These are phyloP conservation scores for Didymellaceae sp. DNA, from an alignment of 2,329 filamentous ascomycete genomes.

Conservation along the genomic window DNA sequence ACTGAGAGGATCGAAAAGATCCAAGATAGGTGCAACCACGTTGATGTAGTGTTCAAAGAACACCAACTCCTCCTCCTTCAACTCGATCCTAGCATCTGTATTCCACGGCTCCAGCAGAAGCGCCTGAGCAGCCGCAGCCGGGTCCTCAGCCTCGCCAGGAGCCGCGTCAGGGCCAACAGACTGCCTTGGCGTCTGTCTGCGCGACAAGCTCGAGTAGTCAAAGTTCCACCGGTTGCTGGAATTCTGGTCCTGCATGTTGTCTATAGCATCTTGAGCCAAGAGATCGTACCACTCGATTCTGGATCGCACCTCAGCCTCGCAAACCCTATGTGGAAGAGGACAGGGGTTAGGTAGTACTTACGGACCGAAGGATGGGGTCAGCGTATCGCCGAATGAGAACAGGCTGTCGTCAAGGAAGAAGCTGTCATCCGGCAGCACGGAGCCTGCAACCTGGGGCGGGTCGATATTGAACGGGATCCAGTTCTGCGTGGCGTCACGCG, in stretches of 20 bases:
- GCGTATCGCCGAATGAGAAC: conserved; percentile 36
- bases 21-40: conserved; percentile 48
- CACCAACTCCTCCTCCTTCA: conserved; percentile 46
- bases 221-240: conserved; percentile 44
- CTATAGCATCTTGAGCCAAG: conserved; percentile 52
- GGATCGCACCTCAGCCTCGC: neutral
- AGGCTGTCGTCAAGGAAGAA: conserved; percentile 34
- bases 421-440: conserved; percentile 29
- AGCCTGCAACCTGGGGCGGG: conserved; percentile 23
- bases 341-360: conserved; percentile 9
- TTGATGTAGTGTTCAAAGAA: conserved; percentile 51
- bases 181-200: conserved; percentile 43
- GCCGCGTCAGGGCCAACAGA: conserved; percentile 37
- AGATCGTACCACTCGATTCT: conserved; percentile 56
- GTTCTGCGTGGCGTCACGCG: conserved; percentile 13
- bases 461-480: conserved; percentile 24
- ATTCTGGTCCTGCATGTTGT: conserved; percentile 44
- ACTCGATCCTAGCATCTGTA: conserved; percentile 25
- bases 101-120: conserved; percentile 33
- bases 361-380: conserved; percentile 51
- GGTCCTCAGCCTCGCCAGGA: conserved; percentile 7
- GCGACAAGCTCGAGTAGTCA: conserved; percentile 52
- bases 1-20: conserved; percentile 53
- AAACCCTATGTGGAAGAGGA: neutral
- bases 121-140: conserved; percentile 11